Evolutionary conservation across 768 basidiomycete genomes (phyloP).

Genomic region (Hericium alpestre): DNA sequence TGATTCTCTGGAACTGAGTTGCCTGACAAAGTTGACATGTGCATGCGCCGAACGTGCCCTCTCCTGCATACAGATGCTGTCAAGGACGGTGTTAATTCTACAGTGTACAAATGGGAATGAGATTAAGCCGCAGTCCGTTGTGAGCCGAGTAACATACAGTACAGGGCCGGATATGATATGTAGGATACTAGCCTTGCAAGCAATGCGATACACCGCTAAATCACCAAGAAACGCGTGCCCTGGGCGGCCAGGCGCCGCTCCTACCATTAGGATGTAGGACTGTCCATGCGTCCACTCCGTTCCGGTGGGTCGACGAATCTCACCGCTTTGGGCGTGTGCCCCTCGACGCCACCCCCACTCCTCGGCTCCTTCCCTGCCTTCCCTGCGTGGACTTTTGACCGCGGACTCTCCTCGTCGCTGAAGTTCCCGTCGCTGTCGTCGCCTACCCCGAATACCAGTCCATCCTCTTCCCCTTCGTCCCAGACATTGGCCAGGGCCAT

Average conservation of each 20-base stretch:
- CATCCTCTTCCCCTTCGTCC: conserved; percentile 67
- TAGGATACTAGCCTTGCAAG: neutral
- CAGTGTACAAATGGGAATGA: too few species aligned
- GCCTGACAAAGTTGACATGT: too few species aligned
- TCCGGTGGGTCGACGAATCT: neutral
- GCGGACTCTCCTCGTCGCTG: neutral
- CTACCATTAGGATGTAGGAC: too few species aligned
- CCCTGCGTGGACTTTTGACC: neutral
- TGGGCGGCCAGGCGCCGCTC: too few species aligned
- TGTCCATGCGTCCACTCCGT: neutral
- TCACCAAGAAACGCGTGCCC: too few species aligned
- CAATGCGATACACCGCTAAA: too few species aligned
- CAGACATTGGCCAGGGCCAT: conserved; percentile 46
- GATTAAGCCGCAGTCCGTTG: too few species aligned
- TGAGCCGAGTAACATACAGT: neutral
- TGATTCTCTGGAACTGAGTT: too few species aligned
- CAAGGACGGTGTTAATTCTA: too few species aligned
- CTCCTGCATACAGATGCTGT: too few species aligned
- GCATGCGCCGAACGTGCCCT: too few species aligned
- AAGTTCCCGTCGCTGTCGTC: conserved; percentile 49
- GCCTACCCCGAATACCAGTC: conserved; percentile 45
- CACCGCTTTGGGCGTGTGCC: neutral
- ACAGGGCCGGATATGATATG: neutral
- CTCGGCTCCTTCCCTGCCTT: neutral
- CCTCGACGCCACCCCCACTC: neutral